phyloP scores from a whole-genome alignment of 2,329 filamentous ascomycete species.

The Exophiala aquamarina region DNA sequence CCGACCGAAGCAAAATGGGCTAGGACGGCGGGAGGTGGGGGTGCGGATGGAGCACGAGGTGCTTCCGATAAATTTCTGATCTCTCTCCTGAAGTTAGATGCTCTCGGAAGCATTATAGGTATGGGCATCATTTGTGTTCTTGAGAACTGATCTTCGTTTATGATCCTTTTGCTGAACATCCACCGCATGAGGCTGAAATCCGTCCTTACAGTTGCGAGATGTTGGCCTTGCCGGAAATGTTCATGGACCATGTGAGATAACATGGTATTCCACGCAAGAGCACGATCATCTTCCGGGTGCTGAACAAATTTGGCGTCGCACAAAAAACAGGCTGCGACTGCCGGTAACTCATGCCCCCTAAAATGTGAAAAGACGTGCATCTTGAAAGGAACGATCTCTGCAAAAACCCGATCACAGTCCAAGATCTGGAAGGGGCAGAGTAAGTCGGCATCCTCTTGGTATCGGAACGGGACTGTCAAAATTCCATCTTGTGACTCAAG shows the following conservation, averaged over 20 bases:
- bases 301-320: conserved; percentile 33
- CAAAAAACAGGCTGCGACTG: conserved; percentile 44
- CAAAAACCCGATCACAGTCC: conserved; percentile 42
- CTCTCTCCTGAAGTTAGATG: conserved; percentile 7
- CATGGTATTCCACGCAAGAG: conserved; percentile 42
- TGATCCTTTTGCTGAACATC: conserved; percentile 43
- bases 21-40: conserved; percentile 14
- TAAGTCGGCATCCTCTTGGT: conserved; percentile 25
- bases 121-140: conserved; percentile 42
- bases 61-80: conserved; percentile 7
- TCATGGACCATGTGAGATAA: conserved; percentile 42
- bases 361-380: conserved; percentile 48
- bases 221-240: conserved; percentile 43
- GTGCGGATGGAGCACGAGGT: conserved; percentile 21
- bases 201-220: conserved; percentile 39
- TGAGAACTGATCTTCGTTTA: conserved; percentile 45
- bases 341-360: conserved; percentile 39
- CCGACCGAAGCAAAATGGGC: conserved; percentile 20
- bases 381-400: conserved; percentile 40
- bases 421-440: conserved; percentile 47
- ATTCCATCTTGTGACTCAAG: conserved; percentile 26
- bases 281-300: conserved; percentile 23
- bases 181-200: conserved; percentile 48
- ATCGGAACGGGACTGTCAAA: conserved; percentile 24
- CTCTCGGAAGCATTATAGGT: conserved; percentile 26